Evolutionary conservation across 805 yeast species (phyloP).

Genomic region (Sugiyamaella marilandica): DNA sequence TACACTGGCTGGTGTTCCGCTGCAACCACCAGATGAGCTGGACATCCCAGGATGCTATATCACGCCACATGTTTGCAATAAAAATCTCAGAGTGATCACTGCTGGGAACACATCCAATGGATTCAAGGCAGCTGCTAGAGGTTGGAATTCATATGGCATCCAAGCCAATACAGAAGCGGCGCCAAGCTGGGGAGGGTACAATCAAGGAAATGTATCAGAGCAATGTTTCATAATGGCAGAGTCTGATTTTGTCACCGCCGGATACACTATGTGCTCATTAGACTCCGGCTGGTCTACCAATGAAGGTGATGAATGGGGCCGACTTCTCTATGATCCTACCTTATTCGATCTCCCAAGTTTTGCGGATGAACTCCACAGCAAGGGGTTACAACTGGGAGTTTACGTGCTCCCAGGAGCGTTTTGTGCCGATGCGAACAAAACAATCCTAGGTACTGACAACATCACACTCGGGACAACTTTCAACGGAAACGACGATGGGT

Average conservation of each 20-base stretch:
- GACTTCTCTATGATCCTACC: slow-evolving; percentile 7
- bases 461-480: slow-evolving; percentile 2
- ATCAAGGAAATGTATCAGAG: slow-evolving; percentile 9
- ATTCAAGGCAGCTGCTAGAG: slow-evolving; percentile 5
- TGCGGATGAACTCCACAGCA: slow-evolving; percentile 13
- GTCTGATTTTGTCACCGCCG: slow-evolving; percentile 6
- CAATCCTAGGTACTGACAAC: slow-evolving; percentile 6
- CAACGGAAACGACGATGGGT: slow-evolving; percentile 10
- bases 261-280: slow-evolving; percentile 10
- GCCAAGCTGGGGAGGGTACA: slow-evolving; percentile 7
- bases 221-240: slow-evolving; percentile 13
- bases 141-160: slow-evolving; percentile 12
- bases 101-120: slow-evolving; percentile 11
- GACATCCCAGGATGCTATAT: slow-evolving; percentile 9
- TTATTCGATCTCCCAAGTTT: slow-evolving; percentile 9
- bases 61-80: slow-evolving; percentile 8
- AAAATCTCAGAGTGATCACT: slow-evolving; percentile 2
- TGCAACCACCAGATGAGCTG: slow-evolving; percentile 1
- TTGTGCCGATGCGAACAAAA: slow-evolving; percentile 9
- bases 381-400: slow-evolving; percentile 13
- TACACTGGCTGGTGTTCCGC: neutral
- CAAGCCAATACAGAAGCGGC: slow-evolving; percentile 10
- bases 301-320: slow-evolving; percentile 11
- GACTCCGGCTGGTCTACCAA: slow-evolving; percentile 14
- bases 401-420: slow-evolving; percentile 14